Evolutionary conservation across 768 basidiomycete species (phyloP), one percentile per base, ranked within the genome.

Genomic region (Coprinopsis marcescibilis): DNA sequence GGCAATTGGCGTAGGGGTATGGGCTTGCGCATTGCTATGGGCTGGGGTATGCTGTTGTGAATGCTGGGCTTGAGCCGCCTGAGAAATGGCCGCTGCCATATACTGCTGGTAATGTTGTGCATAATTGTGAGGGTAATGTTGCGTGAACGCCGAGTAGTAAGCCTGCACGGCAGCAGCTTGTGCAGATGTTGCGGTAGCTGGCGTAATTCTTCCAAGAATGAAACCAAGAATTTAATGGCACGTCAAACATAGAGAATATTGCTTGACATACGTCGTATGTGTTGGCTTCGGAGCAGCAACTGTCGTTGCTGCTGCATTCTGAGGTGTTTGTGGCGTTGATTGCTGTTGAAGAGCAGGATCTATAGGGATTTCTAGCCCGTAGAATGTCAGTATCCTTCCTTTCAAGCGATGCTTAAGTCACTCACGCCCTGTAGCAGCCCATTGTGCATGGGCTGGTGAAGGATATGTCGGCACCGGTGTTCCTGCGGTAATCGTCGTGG

Each of bases 281-380:
- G 24, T 14, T 15, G 39, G 40, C 32, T 15, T 35, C 20, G 26
- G 24, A n/a, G 41, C 26, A 5, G 41, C 10, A 4, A n/a, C 10
- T 7, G 41, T 17, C 12, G 30, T 34, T 25, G 52, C 34, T 12
- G 76, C 62, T 57, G 41, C 11, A 12, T 17, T 25, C 39, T 40
- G 39, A 17, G 35, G 7, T 17, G 12, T 11, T 17, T 10, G 17
- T 81, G 79, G 48, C 77, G 76, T 60, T 83, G 82, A 36, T 32
- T 81, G 79, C 48, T 78, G 76, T 60, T 83, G 82, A 35, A 84
- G 67, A n/a, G 77, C 78, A 24, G 81, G 80, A 58, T 84, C 81
- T 43, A 83, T 81, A 10, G 79, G 21, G 17, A 40, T 24, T 24
- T 40, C 8, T 8, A 32, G 29, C n/a, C n/a, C 29, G 8, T 8